A percentile compares a stretch with the other conserved stretches of the same genome.
These are phyloP conservation scores for Acer yangbiense DNA, from an alignment of 345 rosid species.

Conservation along the genomic window DNA sequence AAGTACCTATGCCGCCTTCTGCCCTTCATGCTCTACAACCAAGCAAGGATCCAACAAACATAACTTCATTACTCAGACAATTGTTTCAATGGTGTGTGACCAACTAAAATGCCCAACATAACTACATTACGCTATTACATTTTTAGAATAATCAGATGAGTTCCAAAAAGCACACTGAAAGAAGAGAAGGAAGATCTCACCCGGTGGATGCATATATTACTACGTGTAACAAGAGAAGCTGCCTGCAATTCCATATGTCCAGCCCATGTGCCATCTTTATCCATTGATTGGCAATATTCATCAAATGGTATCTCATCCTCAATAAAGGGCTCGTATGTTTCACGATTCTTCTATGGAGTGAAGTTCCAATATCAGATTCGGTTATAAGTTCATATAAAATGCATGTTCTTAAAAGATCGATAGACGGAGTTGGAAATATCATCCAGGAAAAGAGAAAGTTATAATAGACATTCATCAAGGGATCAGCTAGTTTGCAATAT, in stretches of 20 bases:
- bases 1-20: too few relatives aligned
- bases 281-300: constrained; percentile 83
- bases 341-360: constrained; percentile 62
- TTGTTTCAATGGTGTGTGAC: not conserved
- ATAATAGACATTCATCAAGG: not conserved
- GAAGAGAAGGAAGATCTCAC: constrained; percentile 34
- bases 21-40: not conserved
- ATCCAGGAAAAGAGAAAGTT: constrained; percentile 15
- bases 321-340: constrained; percentile 84
- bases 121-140: not conserved
- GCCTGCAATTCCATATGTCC: constrained; percentile 98
- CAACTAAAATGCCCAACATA: not conserved
- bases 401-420: not conserved
- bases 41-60: not conserved
- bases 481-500: not conserved
- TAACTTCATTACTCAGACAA: not conserved
- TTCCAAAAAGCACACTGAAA: not conserved
- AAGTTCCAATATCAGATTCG: constrained; percentile 25
- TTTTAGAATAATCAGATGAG: not conserved
- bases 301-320: constrained; percentile 92
- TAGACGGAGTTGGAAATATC: not conserved
- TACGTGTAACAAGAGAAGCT: constrained; percentile 79
- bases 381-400: constrained; percentile 11
- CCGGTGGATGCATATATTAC: constrained; percentile 89
- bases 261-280: constrained; percentile 91